Evolutionary conservation across 495 filamentous ascomycete genomes (phyloP).

Genomic region (Talaromyces ruber): DNA sequence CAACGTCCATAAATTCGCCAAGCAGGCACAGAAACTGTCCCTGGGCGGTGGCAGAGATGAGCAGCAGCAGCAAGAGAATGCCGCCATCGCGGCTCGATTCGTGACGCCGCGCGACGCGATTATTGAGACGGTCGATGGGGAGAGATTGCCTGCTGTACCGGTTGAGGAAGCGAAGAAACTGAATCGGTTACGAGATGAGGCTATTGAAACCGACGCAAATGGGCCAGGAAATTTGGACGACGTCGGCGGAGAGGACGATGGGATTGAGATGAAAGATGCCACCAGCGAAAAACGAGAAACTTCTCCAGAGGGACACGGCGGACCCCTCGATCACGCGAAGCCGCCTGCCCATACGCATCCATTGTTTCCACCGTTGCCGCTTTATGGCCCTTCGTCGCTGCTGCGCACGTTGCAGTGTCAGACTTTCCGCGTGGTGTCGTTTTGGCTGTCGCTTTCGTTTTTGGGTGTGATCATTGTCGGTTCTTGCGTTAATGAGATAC

Average conservation of each 20-base stretch:
- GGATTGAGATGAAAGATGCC: not conserved
- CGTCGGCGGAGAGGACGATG: not conserved
- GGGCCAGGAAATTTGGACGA: not conserved
- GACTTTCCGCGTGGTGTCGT: constrained; percentile 54
- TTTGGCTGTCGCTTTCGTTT: constrained; percentile 69
- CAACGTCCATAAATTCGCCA: constrained; percentile 29
- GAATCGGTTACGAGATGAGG: constrained; percentile 50
- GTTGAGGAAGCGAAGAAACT: constrained; percentile 57
- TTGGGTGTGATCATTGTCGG: constrained; percentile 68
- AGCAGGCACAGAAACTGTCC: constrained; percentile 56
- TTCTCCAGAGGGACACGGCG: constrained; percentile 2
- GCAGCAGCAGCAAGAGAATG: constrained; percentile 17
- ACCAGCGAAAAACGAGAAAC: not conserved
- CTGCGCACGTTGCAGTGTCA: constrained; percentile 55
- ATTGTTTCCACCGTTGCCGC: constrained; percentile 77
- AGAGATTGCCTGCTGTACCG: constrained; percentile 56
- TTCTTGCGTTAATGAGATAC: constrained; percentile 54
- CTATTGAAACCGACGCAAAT: constrained; percentile 19
- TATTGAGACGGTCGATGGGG: constrained; percentile 57
- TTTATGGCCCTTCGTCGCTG: constrained; percentile 67
- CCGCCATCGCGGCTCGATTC: constrained; percentile 57
- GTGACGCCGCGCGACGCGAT: constrained; percentile 63
- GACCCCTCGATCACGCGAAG: constrained; percentile 18
- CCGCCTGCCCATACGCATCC: constrained; percentile 66
- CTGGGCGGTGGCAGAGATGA: constrained; percentile 18